Base-by-base conservation (phyloP, 2,329 filamentous ascomycete genomes). In the Ascochyta viciae-villosae region DNA sequence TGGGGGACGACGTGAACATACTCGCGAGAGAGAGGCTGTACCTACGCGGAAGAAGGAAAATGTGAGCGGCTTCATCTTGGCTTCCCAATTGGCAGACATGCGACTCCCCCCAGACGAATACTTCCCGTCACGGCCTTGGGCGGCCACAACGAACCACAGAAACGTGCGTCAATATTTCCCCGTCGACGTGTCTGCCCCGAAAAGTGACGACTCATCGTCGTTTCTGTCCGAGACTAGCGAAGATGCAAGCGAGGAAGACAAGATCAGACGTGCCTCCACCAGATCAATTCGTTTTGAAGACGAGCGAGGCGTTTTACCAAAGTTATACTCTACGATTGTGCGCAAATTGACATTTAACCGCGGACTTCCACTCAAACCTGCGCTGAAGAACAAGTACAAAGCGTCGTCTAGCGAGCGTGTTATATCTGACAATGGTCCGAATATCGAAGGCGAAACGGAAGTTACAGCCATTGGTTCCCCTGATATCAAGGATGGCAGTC, bases 1-100 rank as follows among this genome's bases (percentile, higher is more conserved):
- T 9, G 13, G 9, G 16, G 33, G 23, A 12, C 9, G 19, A 10
- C 12, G 22, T 6, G 29, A 31, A 29, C 13, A 5, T 23, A 10
- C 23, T 16, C 16, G 7, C 16, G 24, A 24, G 13, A 23, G 12
- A 8, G 24, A 37, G 24, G 9, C 10, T 23, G 23, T 42, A 38
- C 19, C 31, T 27, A 26, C 26, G 6, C 27, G 23, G 19, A 22
- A 9, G 1, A 29, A 35, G 10, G 5, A 29, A 6, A 42, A 31
- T 41, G 29, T 55, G 19, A 55, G 52, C 46, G 39, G 39, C n/a
- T 55, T 55, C 46, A 55, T 55, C 35, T 31, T 22, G 27, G 40
- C 41, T 22, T 48, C 46, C 3, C 52, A 46, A 42, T 15, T 16
- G n/a, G 38, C 31, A 12, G 38, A 55, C 8, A 31, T 40, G 23